These are phyloP conservation scores for Hypoxylon perforatum DNA, from an alignment of 495 filamentous ascomycete genomes.

Conservation along the genomic window DNA sequence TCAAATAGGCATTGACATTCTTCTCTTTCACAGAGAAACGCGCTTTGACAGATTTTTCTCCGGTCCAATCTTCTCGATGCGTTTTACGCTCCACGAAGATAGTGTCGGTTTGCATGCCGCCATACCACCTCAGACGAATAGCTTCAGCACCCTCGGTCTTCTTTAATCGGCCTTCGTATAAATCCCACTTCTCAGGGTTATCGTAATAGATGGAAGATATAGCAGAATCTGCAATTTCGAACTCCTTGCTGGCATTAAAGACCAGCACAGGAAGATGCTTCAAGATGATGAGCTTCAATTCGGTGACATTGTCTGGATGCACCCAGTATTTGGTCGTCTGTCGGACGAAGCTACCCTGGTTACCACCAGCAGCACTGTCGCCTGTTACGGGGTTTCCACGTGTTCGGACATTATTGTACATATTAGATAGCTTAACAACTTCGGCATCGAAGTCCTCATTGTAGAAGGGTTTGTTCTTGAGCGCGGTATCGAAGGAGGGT, in stretches of 20 bases:
- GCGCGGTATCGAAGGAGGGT: constrained; percentile 90
- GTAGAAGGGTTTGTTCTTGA: constrained; percentile 97
- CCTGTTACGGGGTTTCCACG: constrained; percentile 91
- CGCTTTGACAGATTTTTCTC: constrained; percentile 98
- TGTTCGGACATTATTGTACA: constrained; percentile 94
- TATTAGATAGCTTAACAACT: constrained; percentile 92
- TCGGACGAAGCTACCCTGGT: constrained; percentile 94
- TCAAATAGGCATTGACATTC: constrained; percentile 89
- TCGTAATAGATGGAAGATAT: constrained; percentile 99
- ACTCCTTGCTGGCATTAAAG: constrained; percentile 97
- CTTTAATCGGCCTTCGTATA: constrained; percentile 93
- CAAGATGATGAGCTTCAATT: constrained; percentile 95
- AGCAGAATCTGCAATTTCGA: constrained; percentile 85
- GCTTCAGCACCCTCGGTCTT: constrained; percentile 98
- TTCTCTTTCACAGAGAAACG: constrained; percentile 96
- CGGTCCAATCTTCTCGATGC: constrained; percentile 98
- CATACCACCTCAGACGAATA: constrained; percentile 96
- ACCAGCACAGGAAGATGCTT: constrained; percentile 98
- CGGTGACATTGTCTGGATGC: constrained; percentile 97
- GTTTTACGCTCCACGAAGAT: constrained; percentile 99
- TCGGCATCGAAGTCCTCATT: constrained; percentile 98
- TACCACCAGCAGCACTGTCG: constrained; percentile 88
- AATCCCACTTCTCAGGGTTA: constrained; percentile 89
- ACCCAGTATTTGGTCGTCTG: constrained; percentile 99
- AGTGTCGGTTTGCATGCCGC: constrained; percentile 91